These are phyloP conservation scores for Exophiala xenobiotica DNA, from an alignment of 2,329 filamentous ascomycete species.

Conservation along the genomic window DNA sequence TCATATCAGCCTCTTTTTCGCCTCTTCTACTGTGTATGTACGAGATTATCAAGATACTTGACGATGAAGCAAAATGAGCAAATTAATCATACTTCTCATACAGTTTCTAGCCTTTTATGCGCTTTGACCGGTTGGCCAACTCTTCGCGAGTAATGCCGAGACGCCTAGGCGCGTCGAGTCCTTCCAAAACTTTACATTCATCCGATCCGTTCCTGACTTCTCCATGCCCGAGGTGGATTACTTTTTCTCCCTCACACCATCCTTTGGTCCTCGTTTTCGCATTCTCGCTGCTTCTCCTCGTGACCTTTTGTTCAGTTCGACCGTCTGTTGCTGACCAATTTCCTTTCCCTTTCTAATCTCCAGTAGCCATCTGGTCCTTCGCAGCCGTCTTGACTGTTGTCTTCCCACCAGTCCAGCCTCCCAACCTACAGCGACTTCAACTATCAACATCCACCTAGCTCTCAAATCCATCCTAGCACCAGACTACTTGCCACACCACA, in stretches of 20 bases:
- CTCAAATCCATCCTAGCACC: no score
- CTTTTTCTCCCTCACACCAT: slow-evolving; percentile 15
- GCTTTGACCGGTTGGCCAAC: neutral
- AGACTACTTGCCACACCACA: no score
- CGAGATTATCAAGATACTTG: neutral
- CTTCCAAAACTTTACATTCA: neutral
- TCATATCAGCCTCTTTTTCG: no score
- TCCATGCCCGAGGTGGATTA: slow-evolving; percentile 8
- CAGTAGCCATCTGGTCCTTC: no score
- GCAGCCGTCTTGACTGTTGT: neutral
- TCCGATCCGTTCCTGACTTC: neutral
- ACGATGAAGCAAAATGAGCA: neutral
- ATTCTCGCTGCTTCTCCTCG: no score
- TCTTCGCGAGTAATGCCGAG: neutral
- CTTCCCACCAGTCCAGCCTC: no score
- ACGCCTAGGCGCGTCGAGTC: neutral
- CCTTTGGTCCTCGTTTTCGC: slow-evolving; percentile 1
- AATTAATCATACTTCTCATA: neutral
- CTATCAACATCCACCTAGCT: no score
- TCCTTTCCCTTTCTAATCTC: neutral
- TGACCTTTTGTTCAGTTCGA: slow-evolving; percentile 6
- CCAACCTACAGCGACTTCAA: no score
- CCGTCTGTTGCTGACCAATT: slow-evolving; percentile 14
- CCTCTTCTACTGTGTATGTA: no score
- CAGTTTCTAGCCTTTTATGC: neutral